A percentile compares a stretch with the other conserved stretches of the same genome.
These are phyloP conservation scores for Colletotrichum coccodes DNA, from an alignment of 2,329 filamentous ascomycete genomes.

Conservation along the genomic window DNA sequence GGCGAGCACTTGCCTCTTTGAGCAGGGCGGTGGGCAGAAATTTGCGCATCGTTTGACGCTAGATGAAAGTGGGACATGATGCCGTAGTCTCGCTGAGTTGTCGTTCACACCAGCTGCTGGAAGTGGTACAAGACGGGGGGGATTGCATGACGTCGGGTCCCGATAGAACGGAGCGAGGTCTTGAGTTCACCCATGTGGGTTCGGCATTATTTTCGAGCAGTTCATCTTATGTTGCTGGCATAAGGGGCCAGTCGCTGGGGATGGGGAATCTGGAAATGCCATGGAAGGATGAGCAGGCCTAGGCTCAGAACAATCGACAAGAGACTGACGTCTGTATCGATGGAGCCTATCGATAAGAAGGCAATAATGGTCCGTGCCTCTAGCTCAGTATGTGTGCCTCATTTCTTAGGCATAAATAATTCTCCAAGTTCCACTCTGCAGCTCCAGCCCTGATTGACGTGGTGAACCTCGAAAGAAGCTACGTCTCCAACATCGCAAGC, in stretches of 20 bases:
- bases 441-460: slow-evolving; percentile 26
- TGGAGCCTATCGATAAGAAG: neutral
- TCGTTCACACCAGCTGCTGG: neutral
- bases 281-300: neutral
- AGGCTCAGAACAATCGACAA: neutral
- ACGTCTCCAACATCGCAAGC: slow-evolving; percentile 29
- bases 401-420: neutral
- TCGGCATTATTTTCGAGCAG: neutral
- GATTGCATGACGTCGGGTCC: neutral
- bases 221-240: slow-evolving; percentile 20
- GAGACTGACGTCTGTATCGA: too few species aligned
- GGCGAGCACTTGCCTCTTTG: slow-evolving; percentile 20
- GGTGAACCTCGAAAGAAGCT: slow-evolving; percentile 31
- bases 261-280: neutral
- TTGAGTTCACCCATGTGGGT: neutral
- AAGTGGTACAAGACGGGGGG: neutral
- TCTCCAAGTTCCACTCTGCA: slow-evolving; percentile 9
- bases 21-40: neutral
- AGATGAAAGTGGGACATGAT: slow-evolving; percentile 2
- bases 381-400: neutral
- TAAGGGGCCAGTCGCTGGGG: neutral
- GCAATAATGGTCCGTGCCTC: neutral
- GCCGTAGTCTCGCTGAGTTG: neutral
- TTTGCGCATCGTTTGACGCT: slow-evolving; percentile 18
- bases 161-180: neutral